These are phyloP conservation scores for Cornus florida DNA, from an alignment of 148 eudicot species.

Conservation along the genomic window DNA sequence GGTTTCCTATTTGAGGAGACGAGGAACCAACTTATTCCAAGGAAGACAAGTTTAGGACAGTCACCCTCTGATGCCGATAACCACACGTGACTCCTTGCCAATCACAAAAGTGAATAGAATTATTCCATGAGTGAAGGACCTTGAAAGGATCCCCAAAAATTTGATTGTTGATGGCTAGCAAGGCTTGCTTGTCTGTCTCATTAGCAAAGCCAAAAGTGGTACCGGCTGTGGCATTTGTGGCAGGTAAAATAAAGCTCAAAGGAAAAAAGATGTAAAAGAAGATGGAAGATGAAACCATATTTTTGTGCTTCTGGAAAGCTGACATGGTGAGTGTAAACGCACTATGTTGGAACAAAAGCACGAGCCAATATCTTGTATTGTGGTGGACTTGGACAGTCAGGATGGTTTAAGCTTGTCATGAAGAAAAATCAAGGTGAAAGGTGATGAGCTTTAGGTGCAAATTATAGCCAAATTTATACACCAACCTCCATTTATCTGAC, in stretches of 20 bases:
- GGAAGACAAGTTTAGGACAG: neutral
- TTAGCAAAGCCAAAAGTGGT: neutral
- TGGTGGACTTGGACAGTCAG: no score
- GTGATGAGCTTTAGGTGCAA: no score
- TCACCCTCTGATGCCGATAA: neutral
- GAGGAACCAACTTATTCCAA: neutral
- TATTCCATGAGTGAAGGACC: neutral
- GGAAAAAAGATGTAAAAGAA: neutral
- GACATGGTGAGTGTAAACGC: no score
- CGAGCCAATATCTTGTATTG: no score
- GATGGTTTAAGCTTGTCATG: no score
- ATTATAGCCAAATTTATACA: no score
- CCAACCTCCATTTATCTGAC: no score
- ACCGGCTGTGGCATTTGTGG: neutral
- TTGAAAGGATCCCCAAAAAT: neutral
- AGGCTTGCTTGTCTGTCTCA: neutral
- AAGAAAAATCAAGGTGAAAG: no score
- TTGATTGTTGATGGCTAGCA: neutral
- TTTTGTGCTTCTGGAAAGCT: neutral
- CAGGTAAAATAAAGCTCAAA: neutral
- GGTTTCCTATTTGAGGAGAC: constrained; percentile 6
- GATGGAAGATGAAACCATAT: neutral
- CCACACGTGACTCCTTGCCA: neutral
- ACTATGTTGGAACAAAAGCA: no score
- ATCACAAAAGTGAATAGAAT: neutral